Evolutionary conservation across 805 yeast genomes (phyloP), one percentile per base, ranked within the genome.

Genomic region (Dipodascus geniculatus): DNA sequence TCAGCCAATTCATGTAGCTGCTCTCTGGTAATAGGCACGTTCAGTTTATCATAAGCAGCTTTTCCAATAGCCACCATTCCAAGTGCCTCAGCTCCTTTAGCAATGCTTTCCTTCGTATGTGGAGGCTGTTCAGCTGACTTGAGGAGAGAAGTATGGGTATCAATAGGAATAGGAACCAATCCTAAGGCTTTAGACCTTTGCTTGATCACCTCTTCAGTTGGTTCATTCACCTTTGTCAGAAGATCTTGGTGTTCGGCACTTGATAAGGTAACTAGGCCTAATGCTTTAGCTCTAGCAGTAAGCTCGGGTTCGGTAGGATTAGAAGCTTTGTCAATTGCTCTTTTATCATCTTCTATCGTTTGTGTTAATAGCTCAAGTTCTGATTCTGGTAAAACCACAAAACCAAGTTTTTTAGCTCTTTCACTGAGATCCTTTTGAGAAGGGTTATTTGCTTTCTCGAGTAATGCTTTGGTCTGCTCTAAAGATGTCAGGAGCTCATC

Each of bases 261-360:
- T 4, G 65, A 55, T 55, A 20, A 33, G 51, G 16, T 23, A 44
- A 16, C 24, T 33, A 2, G 59, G 3, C 58, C 59, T 19, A 44
- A 48, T 6, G 20, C 42, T 14, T 38, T 47, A 1, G 60, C 59
- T 19, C 53, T 47, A 8, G 4, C n/a, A 22, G 42, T 9, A 22
- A 58, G 11, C 47, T 56, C 61, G 3, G 52, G 56, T 2, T 54
- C 49, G 23, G 64, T 48, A 4, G 65, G 66, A 16, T 48, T 33
- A 22, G 49, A 53, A 3, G 54, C 57, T 48, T 28, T 24, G 22
- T 61, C 50, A 51, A 53, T 51, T 22, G 61, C 54, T n/a, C 58
- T 58, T 17, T 55, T 51, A 54, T 68, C 67, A 28, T 71, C 70
- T 11, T 63, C 63, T 28, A 61, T 60, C 3, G 64, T 65, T 47